These are phyloP conservation scores for Acanthamoeba triangularis DNA, from an alignment of 208 protist genomes.

Conservation along the genomic window DNA sequence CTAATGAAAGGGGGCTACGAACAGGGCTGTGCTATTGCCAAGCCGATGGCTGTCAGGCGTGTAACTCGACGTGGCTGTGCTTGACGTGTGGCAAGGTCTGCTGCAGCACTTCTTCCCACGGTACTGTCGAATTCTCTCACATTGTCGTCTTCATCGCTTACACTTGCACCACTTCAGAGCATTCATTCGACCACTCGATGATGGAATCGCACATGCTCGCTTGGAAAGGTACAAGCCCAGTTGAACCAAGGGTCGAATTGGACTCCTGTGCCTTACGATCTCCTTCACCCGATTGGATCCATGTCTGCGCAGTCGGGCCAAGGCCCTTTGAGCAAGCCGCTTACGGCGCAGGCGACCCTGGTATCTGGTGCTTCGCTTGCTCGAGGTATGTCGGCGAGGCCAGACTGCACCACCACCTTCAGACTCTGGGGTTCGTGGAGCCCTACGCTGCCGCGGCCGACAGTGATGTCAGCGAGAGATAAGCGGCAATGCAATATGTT, in stretches of 20 bases:
- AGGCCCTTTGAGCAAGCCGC: no score
- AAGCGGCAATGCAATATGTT: no score
- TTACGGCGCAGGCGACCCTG: background rate
- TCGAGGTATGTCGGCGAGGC: background rate
- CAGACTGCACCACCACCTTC: background rate
- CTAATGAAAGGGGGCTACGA: no score
- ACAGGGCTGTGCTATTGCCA: slow-evolving; percentile 34
- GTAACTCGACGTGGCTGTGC: background rate
- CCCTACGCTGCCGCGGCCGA: background rate
- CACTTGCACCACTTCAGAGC: background rate
- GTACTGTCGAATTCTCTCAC: background rate
- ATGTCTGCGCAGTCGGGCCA: background rate
- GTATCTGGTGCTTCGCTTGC: background rate
- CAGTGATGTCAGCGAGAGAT: no score
- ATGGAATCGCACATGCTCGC: slow-evolving; percentile 5
- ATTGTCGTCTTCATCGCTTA: no score
- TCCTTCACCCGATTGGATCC: background rate
- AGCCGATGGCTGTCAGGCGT: background rate
- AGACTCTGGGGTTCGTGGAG: background rate
- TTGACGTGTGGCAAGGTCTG: background rate
- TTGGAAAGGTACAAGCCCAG: background rate
- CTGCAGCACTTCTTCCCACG: background rate
- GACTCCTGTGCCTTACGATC: background rate
- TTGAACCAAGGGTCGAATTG: background rate
- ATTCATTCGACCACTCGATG: background rate